Base-by-base conservation (phyloP, 2,329 filamentous ascomycete species). In the Trichophyton rubrum region DNA sequence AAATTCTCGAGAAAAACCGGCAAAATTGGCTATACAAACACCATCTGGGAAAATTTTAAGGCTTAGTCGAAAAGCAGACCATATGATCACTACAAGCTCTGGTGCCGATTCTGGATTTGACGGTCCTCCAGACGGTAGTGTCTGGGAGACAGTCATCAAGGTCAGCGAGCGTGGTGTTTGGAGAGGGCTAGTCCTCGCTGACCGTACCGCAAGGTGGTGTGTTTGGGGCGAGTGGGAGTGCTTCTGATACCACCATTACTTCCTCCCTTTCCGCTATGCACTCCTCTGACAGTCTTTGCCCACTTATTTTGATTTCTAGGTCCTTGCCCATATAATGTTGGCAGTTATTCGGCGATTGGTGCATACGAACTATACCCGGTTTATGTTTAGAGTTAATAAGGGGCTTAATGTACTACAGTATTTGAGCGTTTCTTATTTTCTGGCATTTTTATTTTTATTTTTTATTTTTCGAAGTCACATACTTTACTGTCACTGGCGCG, bases 11-110 rank as follows among this genome's bases (percentile, higher is more conserved):
- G 73, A 85, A 70, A 99, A 99, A 73, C 92, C 93, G 1, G 93
- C 93, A 3, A 99, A 99, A 74, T 75, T 99, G 59, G 93, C 93
- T 0, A 92, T 99, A 60, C 93, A 99, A 74, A 90, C 88, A 4
- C 93, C 93, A 0, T 88, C 87, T 33, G 93, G 95, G 63, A 97
- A 97, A 77, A 97, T 99, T 66, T 82, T 97, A 62, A 81, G 93
- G 59, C 79, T 79, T 35, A 78, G 71, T 30, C 73, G 77, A 27
- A 79, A 78, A 64, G 72, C 74, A 5, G 77, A 79, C 47, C 75
- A 78, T 60, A 74, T 76, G 70, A 68, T 74, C 58, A 67, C 71
- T 41, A 65, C 67, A 6, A 71, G 67, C 15, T 68, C 62, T 45
- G 64, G 65, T 27, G 65, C 66, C n/a, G 71, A 73, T 55, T 71